Base-by-base conservation (phyloP, 257 asterid species). In the Nemophila menziesii region DNA sequence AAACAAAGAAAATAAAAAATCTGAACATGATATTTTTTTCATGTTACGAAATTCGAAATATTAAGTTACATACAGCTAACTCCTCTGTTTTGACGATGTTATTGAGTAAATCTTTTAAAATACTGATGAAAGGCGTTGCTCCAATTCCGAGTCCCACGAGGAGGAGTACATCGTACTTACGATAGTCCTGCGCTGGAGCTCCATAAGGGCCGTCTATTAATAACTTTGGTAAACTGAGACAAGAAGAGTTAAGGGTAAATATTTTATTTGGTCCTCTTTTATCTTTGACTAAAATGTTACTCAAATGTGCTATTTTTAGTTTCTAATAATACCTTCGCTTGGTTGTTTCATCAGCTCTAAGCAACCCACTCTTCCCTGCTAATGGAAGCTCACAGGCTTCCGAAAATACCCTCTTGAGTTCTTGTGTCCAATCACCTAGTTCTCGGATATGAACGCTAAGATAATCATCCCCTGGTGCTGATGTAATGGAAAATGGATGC, bases 101-200 rank as follows among this genome's bases (percentile, higher is more conserved):
- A 71, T 71, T 75, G 52, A 82, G 89, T 48, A 87, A 59, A 63
- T 87, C 97, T 67, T 87, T 82, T 3, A 83, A 74, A 56, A 87
- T 82, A 69, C 97, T 87, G 49, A 87, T 87, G 54, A 87, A 82
- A 16, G 97, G 97, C 0, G 97, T 87, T 5, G 97, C 97, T 49
- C 97, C 97, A 38, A 87, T 87, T 38, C 97, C 97, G 39, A 87
- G 93, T 16, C 97, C 97, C n/a, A 87, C 86, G 24, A 87, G 92
- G 44, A 87, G 64, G 54, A 87, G 73, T 36, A 87, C 93, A 5
- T 87, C 97, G 23, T 87, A 87, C 40, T 87, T 87, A 22, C 54
- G 49, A 44, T 82, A 82, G 52, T 87, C 92, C 70, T 87, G 97
- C 20, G 97, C 97, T 29, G 97, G 97, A 58, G 97, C 97, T 44